phyloP scores from a whole-genome alignment of 306 rosid genomes.

The Rosa persica region DNA sequence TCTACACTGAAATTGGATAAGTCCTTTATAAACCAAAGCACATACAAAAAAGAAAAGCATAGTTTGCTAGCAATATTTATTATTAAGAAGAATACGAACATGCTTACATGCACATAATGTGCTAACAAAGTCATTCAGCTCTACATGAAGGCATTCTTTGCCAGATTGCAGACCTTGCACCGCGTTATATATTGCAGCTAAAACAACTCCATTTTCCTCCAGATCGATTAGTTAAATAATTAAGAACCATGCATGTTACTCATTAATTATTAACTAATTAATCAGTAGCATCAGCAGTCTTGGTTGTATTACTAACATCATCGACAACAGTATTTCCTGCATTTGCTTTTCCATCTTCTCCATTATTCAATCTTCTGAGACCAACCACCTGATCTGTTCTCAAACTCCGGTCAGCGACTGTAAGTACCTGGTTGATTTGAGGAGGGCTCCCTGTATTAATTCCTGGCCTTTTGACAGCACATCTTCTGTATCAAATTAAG shows the following conservation, averaged over 20 bases:
- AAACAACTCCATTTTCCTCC: background rate
- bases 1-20: no score
- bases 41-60: background rate
- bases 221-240: background rate
- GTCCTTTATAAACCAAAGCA: no score
- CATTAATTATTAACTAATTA: background rate
- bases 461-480: background rate
- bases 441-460: background rate
- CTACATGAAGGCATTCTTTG: no score
- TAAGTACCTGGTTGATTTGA: conserved; percentile 5
- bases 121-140: background rate
- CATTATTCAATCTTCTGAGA: background rate
- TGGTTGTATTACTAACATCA: conserved; percentile 3
- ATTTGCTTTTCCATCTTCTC: background rate
- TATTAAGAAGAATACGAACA: background rate
- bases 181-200: background rate
- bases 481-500: conserved; percentile 2
- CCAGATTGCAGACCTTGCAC: no score
- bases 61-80: background rate
- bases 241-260: background rate
- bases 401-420: background rate
- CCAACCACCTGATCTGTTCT: background rate
- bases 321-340: conserved; percentile 1
- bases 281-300: background rate
- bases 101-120: background rate